Percentiles rank a stretch among this genome's conserved stretches.
These are phyloP conservation scores for Fusarium stilboides DNA, from an alignment of 2,329 filamentous ascomycete genomes.

Conservation along the genomic window DNA sequence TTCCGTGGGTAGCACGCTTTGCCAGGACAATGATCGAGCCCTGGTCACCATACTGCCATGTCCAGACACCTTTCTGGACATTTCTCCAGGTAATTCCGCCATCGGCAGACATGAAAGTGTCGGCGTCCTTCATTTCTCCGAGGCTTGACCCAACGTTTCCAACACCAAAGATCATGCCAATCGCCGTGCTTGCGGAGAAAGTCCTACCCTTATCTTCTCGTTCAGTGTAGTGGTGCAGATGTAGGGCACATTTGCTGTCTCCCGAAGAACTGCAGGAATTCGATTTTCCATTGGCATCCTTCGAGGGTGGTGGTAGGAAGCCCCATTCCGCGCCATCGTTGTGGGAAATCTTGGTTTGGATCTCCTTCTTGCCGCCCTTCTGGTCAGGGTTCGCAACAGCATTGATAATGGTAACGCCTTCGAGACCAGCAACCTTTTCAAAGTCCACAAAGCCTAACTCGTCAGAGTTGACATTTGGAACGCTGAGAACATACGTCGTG, in stretches of 20 bases:
- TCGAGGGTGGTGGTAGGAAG: constrained; percentile 78
- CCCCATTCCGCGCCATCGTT: constrained; percentile 95
- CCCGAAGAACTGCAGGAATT: constrained; percentile 77
- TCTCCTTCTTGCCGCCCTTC: constrained; percentile 83
- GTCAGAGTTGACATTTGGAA: constrained; percentile 86
- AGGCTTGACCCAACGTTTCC: constrained; percentile 89
- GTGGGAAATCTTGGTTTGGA: constrained; percentile 94
- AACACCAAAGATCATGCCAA: constrained; percentile 91
- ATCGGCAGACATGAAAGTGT: constrained; percentile 92
- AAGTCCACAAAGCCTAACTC: constrained; percentile 87
- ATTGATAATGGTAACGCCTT: constrained; percentile 92
- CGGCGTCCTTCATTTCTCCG: constrained; percentile 76
- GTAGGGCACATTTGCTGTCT: constrained; percentile 82
- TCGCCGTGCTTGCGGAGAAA: constrained; percentile 88
- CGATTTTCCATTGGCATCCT: constrained; percentile 78
- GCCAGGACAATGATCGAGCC: constrained; percentile 94
- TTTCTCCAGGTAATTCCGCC: constrained; percentile 91
- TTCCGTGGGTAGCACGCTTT: constrained; percentile 77
- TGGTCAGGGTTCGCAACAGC: constrained; percentile 82
- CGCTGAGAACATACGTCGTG: constrained; percentile 91
- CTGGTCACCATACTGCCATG: constrained; percentile 96
- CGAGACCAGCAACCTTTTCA: constrained; percentile 93
- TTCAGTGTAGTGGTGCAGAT: constrained; percentile 97
- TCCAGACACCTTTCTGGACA: constrained; percentile 88
- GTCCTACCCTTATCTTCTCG: constrained; percentile 85